Base-by-base conservation (phyloP, 345 rosid species). In the Ricinus communis region DNA sequence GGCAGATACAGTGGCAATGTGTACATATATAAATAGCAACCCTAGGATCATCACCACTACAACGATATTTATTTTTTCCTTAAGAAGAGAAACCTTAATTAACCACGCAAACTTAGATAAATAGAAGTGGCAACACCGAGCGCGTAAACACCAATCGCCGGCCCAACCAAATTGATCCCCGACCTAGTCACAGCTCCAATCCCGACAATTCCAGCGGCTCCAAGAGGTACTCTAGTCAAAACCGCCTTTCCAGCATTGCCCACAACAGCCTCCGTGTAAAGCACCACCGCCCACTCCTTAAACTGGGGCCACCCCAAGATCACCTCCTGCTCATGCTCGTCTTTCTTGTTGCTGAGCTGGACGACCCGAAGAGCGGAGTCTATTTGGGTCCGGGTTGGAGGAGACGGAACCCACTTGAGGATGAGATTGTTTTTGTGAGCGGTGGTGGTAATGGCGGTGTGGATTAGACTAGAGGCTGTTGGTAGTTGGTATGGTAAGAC, bases 101-200 rank as follows among this genome's bases (percentile, higher is more conserved):
- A 89, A 63, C 82, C 83, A 45, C 90, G 86, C 76, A 91, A 74
- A 70, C 97, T 74, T 31, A 89, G 81, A 68, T 82, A 88, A 73
- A 91, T 78, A 14, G 96, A 90, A 66, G 94, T 77, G 2, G 85
- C 94, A 18, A 91, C 90, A 11, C 97, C 94, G 16, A 91, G 81
- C 13, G 94, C 91, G 83, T 91, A 93, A 5, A 82, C 81, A 40
- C 93, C 98, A 65, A 88, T 80, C 82, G 82, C 89, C 4, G 90
- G 80, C 22, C 91, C 97, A 22, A 88, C 65, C 13, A 88, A 40
- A 61, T 79, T 82, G 69, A 69, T 86, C 21, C 87, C 76, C 0
- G 87, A 71, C 77, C 89, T 79, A 51, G 89, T 81, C 63, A 77
- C 84, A 6, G 85, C 84, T 0, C 96, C 97, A 51, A 90, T 66